These are phyloP conservation scores for Trypanosoma congolense DNA, from an alignment of 208 protist species.

Conservation along the genomic window DNA sequence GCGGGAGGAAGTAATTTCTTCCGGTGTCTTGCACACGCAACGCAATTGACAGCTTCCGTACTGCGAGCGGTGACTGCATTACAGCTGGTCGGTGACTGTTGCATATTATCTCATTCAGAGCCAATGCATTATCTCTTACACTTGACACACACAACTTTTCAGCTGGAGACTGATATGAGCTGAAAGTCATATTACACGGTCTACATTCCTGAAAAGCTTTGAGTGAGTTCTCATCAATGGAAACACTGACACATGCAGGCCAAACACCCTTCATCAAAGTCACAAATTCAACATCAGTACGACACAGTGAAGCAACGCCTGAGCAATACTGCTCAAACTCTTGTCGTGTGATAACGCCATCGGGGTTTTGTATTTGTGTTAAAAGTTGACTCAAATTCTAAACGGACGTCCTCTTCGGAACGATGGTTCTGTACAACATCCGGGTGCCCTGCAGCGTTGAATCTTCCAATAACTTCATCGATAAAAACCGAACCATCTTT, in stretches of 20 bases:
- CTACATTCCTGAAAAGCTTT: slow-evolving; percentile 12
- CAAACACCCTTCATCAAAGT: slow-evolving; percentile 58
- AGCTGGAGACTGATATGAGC: slow-evolving; percentile 31
- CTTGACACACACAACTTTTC: slow-evolving; percentile 45
- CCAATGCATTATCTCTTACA: slow-evolving; percentile 26
- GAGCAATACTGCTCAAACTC: slow-evolving; percentile 86
- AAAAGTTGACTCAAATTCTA: slow-evolving; percentile 64
- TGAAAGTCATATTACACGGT: slow-evolving; percentile 22
- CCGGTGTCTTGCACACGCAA: slow-evolving; percentile 32
- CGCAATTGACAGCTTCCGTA: slow-evolving; percentile 34
- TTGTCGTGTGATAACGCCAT: slow-evolving; percentile 60
- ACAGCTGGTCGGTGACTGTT: slow-evolving; percentile 37
- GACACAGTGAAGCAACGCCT: slow-evolving; percentile 44
- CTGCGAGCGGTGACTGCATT: slow-evolving; percentile 24
- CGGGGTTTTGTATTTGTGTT: slow-evolving; percentile 79
- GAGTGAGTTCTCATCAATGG: slow-evolving; percentile 18
- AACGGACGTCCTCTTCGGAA: slow-evolving; percentile 31
- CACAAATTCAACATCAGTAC: slow-evolving; percentile 59
- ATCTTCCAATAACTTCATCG: slow-evolving; percentile 35
- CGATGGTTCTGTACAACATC: slow-evolving; percentile 39
- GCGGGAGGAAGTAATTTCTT: slow-evolving; percentile 39
- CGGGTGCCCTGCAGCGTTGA: slow-evolving; percentile 50
- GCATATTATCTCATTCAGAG: slow-evolving; percentile 34
- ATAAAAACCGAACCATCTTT: slow-evolving; percentile 31
- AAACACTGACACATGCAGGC: slow-evolving; percentile 29